Evolutionary conservation across 805 yeast genomes (phyloP), one percentile per base, ranked within the genome.

Genomic region (Yarrowia keelungensis): DNA sequence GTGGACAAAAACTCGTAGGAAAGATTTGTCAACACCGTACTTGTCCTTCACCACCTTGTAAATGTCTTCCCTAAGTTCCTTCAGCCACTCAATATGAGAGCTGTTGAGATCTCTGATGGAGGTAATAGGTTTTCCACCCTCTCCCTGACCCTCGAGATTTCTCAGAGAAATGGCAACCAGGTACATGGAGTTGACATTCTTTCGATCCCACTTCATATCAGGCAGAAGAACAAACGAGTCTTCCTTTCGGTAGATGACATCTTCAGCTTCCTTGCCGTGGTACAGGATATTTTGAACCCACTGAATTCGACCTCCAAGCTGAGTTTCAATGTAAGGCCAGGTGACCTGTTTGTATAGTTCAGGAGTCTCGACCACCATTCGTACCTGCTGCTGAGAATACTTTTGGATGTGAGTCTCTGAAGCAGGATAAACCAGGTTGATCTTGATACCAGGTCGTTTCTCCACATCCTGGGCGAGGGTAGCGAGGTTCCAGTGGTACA

Each of bases 131-230:
- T 8, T 43, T 43, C 65, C 65, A 35, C 51, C 45, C 19, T 59
- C 65, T 19, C 65, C 65, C 72, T 90, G 92, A 14, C 67, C 67
- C 47, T 47, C 56, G 32, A 47, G 43, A 0, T 79, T 81, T 68
- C 94, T 81, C 71, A 84, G 85, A 3, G 89, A 93, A 70, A 94
- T 88, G 9, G 90, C 89, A 66, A 91, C 88, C 72, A 94, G 79
- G 76, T 95, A 92, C 68, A 95, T 79, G 3, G 94, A 78, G 35
- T 87, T 91, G 75, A 89, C 72, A 38, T 86, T 86, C 62, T 82
- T 79, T 3, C 90, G 87, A 76, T 94, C 97, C 99, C 99, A 95
- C 76, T 93, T 93, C 96, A 94, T 91, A 78, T 94, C 98, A 0
- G 98, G 98, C 50, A 93, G 81, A 56, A 95, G 78, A 5, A 92